phyloP scores from a whole-genome alignment of 768 basidiomycete genomes.

The Tulasnella sp. region DNA sequence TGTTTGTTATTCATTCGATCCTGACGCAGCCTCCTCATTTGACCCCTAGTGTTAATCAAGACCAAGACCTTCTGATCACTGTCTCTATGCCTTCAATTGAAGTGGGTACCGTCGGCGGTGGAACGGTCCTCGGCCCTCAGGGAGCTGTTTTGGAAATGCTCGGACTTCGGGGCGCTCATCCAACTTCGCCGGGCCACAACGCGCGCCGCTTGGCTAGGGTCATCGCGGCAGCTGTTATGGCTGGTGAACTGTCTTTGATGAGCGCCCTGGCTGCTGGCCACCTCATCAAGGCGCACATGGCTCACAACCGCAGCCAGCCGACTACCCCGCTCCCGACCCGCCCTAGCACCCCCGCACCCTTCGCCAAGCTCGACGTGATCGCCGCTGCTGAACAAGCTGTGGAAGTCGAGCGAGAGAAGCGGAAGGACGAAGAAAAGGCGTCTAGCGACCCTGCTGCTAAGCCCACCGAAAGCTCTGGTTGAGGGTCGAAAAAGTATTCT shows the following conservation, averaged over 20 bases:
- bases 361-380: conserved; percentile 35
- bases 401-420: conserved; percentile 32
- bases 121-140: conserved; percentile 90
- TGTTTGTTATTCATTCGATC: conserved; percentile 17
- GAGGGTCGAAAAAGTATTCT: not conserved
- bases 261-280: conserved; percentile 94
- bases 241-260: conserved; percentile 91
- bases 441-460: not conserved
- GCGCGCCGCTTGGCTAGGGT: conserved; percentile 87
- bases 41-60: conserved; percentile 71
- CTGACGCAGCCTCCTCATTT: conserved; percentile 32
- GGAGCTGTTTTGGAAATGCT: conserved; percentile 91
- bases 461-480: not conserved
- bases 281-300: conserved; percentile 89
- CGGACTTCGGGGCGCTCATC: conserved; percentile 87
- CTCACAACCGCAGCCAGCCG: conserved; percentile 84
- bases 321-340: conserved; percentile 66
- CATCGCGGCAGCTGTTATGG: conserved; percentile 93
- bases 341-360: conserved; percentile 44
- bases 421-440: conserved; percentile 20
- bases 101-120: conserved; percentile 97
- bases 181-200: conserved; percentile 83
- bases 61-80: conserved; percentile 88
- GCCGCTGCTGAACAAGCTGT: conserved; percentile 28
- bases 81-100: conserved; percentile 99